These are phyloP conservation scores for Moniliella sp. DNA, from an alignment of 1,284 basidiomycete species.

Conservation along the genomic window DNA sequence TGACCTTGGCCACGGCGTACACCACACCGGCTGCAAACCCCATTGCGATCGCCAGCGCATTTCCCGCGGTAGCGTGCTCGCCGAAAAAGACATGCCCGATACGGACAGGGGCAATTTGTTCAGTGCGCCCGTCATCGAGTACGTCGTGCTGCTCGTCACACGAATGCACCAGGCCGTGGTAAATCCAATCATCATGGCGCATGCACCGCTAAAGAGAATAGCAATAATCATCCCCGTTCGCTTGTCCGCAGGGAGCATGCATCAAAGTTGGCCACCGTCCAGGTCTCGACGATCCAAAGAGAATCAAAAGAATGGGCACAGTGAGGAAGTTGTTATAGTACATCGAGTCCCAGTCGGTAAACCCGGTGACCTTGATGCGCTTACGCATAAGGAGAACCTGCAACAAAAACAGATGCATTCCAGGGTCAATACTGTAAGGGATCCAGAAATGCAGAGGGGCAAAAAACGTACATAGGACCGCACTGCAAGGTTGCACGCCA, in stretches of 20 bases:
- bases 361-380: constrained; percentile 85
- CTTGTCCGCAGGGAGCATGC: constrained; percentile 68
- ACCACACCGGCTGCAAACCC: constrained; percentile 71
- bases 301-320: constrained; percentile 65
- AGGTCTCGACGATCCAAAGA: constrained; percentile 67
- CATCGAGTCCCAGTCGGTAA: constrained; percentile 99
- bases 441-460: no score
- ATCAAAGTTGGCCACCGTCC: constrained; percentile 55
- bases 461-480: no score
- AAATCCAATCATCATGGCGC: constrained; percentile 89
- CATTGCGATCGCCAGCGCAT: constrained; percentile 61
- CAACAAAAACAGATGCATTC: background rate
- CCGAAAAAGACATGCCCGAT: constrained; percentile 39
- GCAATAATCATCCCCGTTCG: constrained; percentile 60
- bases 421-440: no score
- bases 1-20: background rate
- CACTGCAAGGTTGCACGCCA: no score
- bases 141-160: constrained; percentile 86
- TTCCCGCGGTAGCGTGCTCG: constrained; percentile 60
- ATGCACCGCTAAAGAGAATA: constrained; percentile 83
- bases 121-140: constrained; percentile 93
- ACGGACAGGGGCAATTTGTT: constrained; percentile 88
- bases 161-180: constrained; percentile 97
- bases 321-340: constrained; percentile 95
- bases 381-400: constrained; percentile 88